These are phyloP conservation scores for Lophiotrema nucula DNA, from an alignment of 495 filamentous ascomycete species.

Conservation along the genomic window DNA sequence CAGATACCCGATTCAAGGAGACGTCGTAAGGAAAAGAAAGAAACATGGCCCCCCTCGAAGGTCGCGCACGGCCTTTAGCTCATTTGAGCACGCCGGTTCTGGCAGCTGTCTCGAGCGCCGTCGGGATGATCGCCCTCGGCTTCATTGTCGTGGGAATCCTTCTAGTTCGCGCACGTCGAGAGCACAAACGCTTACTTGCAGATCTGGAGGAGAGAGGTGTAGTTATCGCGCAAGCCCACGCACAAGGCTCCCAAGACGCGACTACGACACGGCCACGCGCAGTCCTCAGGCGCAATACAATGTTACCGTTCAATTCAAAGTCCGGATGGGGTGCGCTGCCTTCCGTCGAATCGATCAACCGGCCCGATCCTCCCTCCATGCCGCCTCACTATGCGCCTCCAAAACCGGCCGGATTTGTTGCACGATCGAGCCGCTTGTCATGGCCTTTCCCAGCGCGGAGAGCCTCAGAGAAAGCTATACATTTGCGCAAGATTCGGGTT, in stretches of 20 bases:
- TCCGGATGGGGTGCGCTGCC: slow-evolving; percentile 28
- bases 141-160: slow-evolving; percentile 18
- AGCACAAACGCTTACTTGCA: slow-evolving; percentile 18
- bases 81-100: slow-evolving; percentile 17
- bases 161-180: slow-evolving; percentile 17
- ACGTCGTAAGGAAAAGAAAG: not conserved
- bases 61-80: not conserved
- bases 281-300: slow-evolving; percentile 26
- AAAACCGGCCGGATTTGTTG: slow-evolving; percentile 8
- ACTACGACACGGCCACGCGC: slow-evolving; percentile 14
- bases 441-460: slow-evolving; percentile 29
- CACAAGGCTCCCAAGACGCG: slow-evolving; percentile 1
- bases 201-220: slow-evolving; percentile 31
- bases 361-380: not conserved
- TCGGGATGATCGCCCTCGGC: slow-evolving; percentile 14
- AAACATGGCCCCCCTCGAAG: slow-evolving; percentile 1
- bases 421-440: slow-evolving; percentile 11
- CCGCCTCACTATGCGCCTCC: slow-evolving; percentile 15
- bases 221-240: slow-evolving; percentile 7
- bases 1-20: not conserved
- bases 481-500: slow-evolving; percentile 12
- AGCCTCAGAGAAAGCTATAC: slow-evolving; percentile 17
- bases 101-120: slow-evolving; percentile 6
- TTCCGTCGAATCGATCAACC: slow-evolving; percentile 20
- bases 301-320: slow-evolving; percentile 31